Evolutionary conservation across 129 eudicot genomes (phyloP).

Genomic region (Calendula officinalis): DNA sequence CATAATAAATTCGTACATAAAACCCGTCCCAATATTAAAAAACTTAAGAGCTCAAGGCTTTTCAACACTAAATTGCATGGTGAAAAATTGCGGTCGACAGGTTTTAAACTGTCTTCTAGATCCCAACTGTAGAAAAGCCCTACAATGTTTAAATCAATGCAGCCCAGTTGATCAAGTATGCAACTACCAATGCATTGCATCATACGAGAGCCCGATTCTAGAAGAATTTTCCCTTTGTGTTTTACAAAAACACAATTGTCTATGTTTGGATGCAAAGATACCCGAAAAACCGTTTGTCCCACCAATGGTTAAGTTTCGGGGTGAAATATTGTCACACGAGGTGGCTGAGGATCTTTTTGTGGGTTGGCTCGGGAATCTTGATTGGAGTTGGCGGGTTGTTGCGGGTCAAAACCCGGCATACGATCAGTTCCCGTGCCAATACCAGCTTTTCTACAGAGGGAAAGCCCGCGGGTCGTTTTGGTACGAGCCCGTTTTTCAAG

Average conservation of each 20-base stretch:
- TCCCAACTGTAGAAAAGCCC: constrained; percentile 82
- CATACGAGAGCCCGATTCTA: constrained; percentile 77
- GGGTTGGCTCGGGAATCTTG: constrained; percentile 78
- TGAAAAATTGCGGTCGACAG: constrained; percentile 85
- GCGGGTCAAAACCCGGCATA: constrained; percentile 97
- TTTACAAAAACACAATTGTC: constrained; percentile 83
- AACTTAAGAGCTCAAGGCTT: constrained; percentile 85
- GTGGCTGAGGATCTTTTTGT: constrained; percentile 88
- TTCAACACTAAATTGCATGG: constrained; percentile 82
- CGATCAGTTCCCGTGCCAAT: constrained; percentile 97
- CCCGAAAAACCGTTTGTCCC: constrained; percentile 74
- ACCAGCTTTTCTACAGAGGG: constrained; percentile 92
- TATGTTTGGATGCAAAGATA: constrained; percentile 74
- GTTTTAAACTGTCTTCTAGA: constrained; percentile 79
- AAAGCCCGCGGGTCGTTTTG: constrained; percentile 90
- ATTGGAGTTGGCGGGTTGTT: constrained; percentile 99
- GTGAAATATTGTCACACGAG: constrained; percentile 52
- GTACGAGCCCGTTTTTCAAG: constrained; percentile 98
- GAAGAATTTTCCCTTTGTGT: constrained; percentile 91
- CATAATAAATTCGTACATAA: constrained; percentile 74
- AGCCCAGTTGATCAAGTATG: constrained; percentile 98
- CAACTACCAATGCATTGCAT: constrained; percentile 85
- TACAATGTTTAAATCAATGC: constrained; percentile 86
- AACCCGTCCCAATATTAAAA: constrained; percentile 66
- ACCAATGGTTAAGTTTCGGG: constrained; percentile 63